These are phyloP conservation scores for Cercophora samala DNA, from an alignment of 495 filamentous ascomycete genomes.

Conservation along the genomic window DNA sequence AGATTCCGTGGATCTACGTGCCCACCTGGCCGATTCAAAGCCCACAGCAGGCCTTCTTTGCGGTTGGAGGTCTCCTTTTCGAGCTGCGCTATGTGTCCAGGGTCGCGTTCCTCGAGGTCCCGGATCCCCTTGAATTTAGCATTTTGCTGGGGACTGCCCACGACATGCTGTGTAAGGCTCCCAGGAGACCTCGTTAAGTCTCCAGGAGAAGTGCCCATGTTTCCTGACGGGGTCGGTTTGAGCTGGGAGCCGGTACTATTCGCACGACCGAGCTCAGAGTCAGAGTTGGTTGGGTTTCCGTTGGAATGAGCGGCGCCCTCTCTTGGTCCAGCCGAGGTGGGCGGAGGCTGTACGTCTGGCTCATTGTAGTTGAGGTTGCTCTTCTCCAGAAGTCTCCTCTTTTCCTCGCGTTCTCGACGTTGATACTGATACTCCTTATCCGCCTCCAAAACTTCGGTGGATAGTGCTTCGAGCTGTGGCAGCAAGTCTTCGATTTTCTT, in stretches of 20 bases:
- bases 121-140: conserved; percentile 82
- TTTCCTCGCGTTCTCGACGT: conserved; percentile 88
- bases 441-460: conserved; percentile 80
- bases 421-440: conserved; percentile 96
- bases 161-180: conserved; percentile 34
- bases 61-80: conserved; percentile 52
- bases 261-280: conserved; percentile 64
- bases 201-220: conserved; percentile 26
- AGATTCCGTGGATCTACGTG: conserved; percentile 92
- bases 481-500: conserved; percentile 84
- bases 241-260: conserved; percentile 71
- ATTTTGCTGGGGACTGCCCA: conserved; percentile 54
- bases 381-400: conserved; percentile 83
- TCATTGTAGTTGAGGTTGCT: conserved; percentile 78
- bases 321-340: conserved; percentile 28
- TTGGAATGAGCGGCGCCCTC: conserved; percentile 35
- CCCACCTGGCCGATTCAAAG: conserved; percentile 85
- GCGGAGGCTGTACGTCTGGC: conserved; percentile 48
- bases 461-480: conserved; percentile 89
- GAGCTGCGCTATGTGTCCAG: conserved; percentile 40
- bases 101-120: conserved; percentile 80
- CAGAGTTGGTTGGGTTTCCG: conserved; percentile 45
- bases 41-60: conserved; percentile 95
- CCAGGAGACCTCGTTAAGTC: conserved; percentile 47
- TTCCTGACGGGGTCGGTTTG: conserved; percentile 41